Evolutionary conservation across 345 rosid genomes (phyloP), one percentile per base, ranked within the genome.

Genomic region (Noccaea caerulescens): DNA sequence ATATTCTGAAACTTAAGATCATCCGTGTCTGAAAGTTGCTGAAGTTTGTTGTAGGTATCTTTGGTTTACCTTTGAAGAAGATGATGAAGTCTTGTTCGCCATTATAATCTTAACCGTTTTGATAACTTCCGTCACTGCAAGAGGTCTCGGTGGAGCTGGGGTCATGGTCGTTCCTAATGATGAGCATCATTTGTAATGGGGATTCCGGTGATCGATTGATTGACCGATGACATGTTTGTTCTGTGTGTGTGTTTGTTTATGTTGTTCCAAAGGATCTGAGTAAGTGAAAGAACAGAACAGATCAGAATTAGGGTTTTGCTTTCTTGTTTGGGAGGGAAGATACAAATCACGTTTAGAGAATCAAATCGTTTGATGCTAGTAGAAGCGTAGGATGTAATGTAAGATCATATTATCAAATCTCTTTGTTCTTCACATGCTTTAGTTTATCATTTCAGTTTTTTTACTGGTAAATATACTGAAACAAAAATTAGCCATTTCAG

Each of bases 341-440:
- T 5, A 12, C 53, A 43, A 54, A 52, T 52, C 37, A 33, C 63
- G 69, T 18, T 60, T 63, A 72, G 69, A 34, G 63, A 63, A 72
- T 46, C 33, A 54, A 27, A 45, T 72, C 57, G 69, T 63, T 69
- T 64, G 58, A 72, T 46, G 50, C 42, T 56, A 25, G 58, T 58
- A 36, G 56, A 55, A 56, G 49, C 56, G 8, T 65, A 65, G 50
- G 16, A 72, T 46, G 77, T 65, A 46, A 38, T 73, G 64, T 72
- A 64, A 36, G 30, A 64, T 47, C 41, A 53, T 20, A 47, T 65
- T 39, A 47, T 73, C 60, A 39, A 23, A 38, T 43, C 37, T 38
- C 32, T 32, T 34, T 44, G n/a, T 58, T 37, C n/a, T 56, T 18
- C 34, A 18, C 27, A 41, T 13, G 7, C 56, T 23, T 4, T 54